Evolutionary conservation across 768 basidiomycete genomes (phyloP), one percentile per base, ranked within the genome.

Genomic region (Coprinellus micaceus): DNA sequence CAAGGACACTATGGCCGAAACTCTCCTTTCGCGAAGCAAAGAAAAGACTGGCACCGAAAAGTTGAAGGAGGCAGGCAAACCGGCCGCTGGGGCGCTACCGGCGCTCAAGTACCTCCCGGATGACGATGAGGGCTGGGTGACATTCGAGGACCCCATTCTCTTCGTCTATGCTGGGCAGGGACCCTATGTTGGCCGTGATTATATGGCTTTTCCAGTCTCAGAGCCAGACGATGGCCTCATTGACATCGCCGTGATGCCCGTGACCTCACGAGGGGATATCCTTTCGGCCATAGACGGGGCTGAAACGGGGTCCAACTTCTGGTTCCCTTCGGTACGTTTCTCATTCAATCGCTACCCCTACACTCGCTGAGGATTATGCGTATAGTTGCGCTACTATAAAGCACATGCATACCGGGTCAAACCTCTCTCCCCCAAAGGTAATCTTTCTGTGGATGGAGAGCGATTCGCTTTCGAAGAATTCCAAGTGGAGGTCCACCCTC

Each of bases 161-260:
- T 92, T 81, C 69, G 70, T 90, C 37, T 89, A 82, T 64, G 89
- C 86, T 5, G 91, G 91, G 4, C 86, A 91, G 69, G 87, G 88
- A 19, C 89, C 91, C 4, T 91, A 82, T 69, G 85, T 89, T 40
- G 80, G 77, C 52, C 76, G 87, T 17, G 86, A 88, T 56, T 76
- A 88, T 36, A 86, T 93, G 86, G 83, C 90, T 24, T 94, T 93
- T 65, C 93, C 91, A 0, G 85, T 90, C 3, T 89, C 89, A 21
- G 67, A 86, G 49, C 88, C 90, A 0, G 82, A 88, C 57, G 90
- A 94, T 63, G 90, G 91, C 0, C 68, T 85, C 28, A 84, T 94
- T 52, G 91, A 93, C 62, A 68, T 94, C 41, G 78, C 81, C 41
- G 75, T 80, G 37, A 85, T 91, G 74, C 79, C 82, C 53, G 60